Conservation (phyloP, 176 grass and related monocot species). For the Zoysia japonica region DNA sequence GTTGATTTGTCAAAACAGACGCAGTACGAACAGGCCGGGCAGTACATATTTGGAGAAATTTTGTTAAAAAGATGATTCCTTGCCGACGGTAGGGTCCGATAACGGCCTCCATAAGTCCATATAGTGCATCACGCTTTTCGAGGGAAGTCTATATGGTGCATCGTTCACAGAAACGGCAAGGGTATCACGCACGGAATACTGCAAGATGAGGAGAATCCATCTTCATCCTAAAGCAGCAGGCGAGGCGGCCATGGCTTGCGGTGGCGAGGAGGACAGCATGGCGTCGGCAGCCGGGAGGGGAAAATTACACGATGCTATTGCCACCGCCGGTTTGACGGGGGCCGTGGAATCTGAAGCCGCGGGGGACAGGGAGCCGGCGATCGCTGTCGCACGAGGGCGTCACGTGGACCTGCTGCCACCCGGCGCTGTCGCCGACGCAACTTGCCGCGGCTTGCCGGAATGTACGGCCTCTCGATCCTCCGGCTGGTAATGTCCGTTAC, state of each 20-base stretch:
- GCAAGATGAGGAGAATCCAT: not conserved
- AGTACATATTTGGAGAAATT: too few species aligned
- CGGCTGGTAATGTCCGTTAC: too few species aligned
- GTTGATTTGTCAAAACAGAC: not conserved
- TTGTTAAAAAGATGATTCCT: too few species aligned
- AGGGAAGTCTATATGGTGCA: not conserved
- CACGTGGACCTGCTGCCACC: conserved; percentile 22
- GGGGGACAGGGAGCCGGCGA: not conserved
- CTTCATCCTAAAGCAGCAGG: too few species aligned
- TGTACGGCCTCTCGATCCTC: too few species aligned
- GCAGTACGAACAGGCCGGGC: too few species aligned
- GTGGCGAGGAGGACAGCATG: not conserved
- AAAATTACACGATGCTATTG: not conserved
- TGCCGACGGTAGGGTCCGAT: not conserved
- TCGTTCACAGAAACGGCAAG: not conserved
- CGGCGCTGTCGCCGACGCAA: not conserved
- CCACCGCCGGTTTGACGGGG: not conserved
- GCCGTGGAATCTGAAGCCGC: not conserved
- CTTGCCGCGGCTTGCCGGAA: not conserved
- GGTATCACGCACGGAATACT: not conserved
- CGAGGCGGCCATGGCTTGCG: not conserved
- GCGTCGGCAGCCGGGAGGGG: not conserved
- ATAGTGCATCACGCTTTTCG: not conserved
- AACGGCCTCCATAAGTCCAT: not conserved
- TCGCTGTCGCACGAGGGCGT: conserved; percentile 37